phyloP scores from a whole-genome alignment of 306 rosid species.

The Argentina anserina region DNA sequence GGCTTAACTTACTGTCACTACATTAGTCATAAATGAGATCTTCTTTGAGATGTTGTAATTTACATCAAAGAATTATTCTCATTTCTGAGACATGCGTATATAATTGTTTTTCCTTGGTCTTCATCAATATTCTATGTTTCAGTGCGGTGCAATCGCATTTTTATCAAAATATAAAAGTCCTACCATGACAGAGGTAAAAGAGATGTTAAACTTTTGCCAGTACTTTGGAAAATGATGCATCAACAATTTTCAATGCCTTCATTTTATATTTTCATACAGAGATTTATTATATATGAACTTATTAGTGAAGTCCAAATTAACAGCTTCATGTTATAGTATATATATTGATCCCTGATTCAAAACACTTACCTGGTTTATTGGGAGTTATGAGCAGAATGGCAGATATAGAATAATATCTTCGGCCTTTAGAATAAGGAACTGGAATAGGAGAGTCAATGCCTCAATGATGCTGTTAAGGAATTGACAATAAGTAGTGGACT shows the following conservation, averaged over 20 bases:
- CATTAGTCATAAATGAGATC: neutral
- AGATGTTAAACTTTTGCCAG: neutral
- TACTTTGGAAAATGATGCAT: neutral
- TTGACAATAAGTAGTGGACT: conserved; percentile 29
- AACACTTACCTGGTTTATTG: neutral
- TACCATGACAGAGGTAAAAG: neutral
- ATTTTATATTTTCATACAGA: neutral
- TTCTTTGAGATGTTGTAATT: neutral
- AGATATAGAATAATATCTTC: neutral
- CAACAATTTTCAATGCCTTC: neutral
- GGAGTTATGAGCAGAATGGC: conserved; percentile 9
- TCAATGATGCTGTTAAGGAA: neutral
- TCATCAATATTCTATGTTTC: neutral
- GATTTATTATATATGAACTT: neutral
- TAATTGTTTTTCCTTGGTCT: neutral
- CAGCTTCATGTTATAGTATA: neutral
- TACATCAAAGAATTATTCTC: neutral
- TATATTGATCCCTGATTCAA: neutral
- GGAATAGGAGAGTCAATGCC: conserved; percentile 1
- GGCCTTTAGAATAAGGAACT: neutral
- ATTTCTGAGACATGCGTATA: neutral
- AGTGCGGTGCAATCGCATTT: neutral
- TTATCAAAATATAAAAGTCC: neutral
- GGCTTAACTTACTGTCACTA: neutral
- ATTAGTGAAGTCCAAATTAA: neutral